phyloP scores from a whole-genome alignment of 768 basidiomycete genomes.

The Tylopilus felleus region DNA sequence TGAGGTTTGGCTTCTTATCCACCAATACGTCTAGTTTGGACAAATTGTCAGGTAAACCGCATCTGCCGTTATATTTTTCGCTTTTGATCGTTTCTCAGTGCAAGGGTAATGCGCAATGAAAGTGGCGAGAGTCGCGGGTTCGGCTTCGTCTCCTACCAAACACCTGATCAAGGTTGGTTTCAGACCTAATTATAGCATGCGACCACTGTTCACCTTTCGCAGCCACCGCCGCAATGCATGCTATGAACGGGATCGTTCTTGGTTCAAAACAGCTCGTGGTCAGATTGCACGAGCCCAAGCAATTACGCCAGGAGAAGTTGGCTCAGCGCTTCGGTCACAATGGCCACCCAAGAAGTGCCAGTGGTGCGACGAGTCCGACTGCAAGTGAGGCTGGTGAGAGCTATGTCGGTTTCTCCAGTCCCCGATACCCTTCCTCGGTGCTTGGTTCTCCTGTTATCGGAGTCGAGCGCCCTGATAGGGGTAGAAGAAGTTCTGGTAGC shows the following conservation, averaged over 20 bases:
- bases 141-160: slow-evolving; percentile 87
- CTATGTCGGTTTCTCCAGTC: slow-evolving; percentile 71
- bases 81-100: slow-evolving; percentile 43
- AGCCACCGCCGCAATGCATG: slow-evolving; percentile 73
- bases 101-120: slow-evolving; percentile 90
- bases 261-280: slow-evolving; percentile 81
- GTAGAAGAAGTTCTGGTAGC: slow-evolving; percentile 78
- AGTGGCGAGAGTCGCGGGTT: slow-evolving; percentile 79
- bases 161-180: slow-evolving; percentile 70
- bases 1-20: slow-evolving; percentile 13
- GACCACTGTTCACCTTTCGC: slow-evolving; percentile 6
- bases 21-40: slow-evolving; percentile 56
- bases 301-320: slow-evolving; percentile 84
- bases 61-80: neutral
- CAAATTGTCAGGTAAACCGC: slow-evolving; percentile 77
- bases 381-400: slow-evolving; percentile 79
- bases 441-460: slow-evolving; percentile 56
- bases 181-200: neutral
- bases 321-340: slow-evolving; percentile 79
- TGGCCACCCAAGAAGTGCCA: slow-evolving; percentile 74
- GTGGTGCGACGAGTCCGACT: slow-evolving; percentile 83
- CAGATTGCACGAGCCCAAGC: slow-evolving; percentile 87
- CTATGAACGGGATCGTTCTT: slow-evolving; percentile 74
- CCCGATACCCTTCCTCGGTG: slow-evolving; percentile 48
- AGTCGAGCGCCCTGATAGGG: slow-evolving; percentile 59